Evolutionary conservation across 257 asterid genomes (phyloP), one percentile per base, ranked within the genome.

Genomic region (Mitragyna speciosa): DNA sequence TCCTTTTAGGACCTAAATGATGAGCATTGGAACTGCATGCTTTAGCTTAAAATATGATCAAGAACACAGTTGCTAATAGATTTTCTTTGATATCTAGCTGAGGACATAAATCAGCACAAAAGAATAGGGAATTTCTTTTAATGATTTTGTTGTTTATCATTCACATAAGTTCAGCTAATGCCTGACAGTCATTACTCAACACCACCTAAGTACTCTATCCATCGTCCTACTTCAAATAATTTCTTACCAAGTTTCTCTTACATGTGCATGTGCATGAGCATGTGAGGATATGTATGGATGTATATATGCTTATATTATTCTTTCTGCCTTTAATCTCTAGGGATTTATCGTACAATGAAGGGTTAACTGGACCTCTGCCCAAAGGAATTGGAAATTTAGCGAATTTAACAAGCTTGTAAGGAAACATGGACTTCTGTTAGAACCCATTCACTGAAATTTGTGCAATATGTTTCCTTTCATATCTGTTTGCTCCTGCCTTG

Each of bases 311-410:
- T 64, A 6, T 31, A 10, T 36, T 4, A 36, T 36, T 36, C 39
- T 28, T 63, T 30, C 26, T 43, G 41, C 6, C 26, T 73, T 30
- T 61, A 28, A 26, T 78, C 52, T 82, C 9, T 72, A 95, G 99
- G 93, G 99, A 95, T 87, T 88, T 95, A 61, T 95, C 99, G 14
- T 93, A 84, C 84, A 95, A 95, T 87, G 82, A 80, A 85, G 93
- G 75, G 0, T 66, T 95, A 88, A 87, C 77, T 0, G 98, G 99
- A 49, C 30, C 90, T 72, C 92, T 95, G 78, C 99, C 98, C 56
- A 5, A 36, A 69, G 24, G 84, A 17, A 91, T 95, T 31, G 99
- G 96, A 70, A 86, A 87, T 43, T 74, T 92, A 82, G 80, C 77
- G 72, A 90, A 91, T 74, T 85, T 95, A 58, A 33, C 93, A 5